Evolutionary conservation across 2,329 filamentous ascomycete genomes (phyloP).

Genomic region (Fusarium keratoplasticum): DNA sequence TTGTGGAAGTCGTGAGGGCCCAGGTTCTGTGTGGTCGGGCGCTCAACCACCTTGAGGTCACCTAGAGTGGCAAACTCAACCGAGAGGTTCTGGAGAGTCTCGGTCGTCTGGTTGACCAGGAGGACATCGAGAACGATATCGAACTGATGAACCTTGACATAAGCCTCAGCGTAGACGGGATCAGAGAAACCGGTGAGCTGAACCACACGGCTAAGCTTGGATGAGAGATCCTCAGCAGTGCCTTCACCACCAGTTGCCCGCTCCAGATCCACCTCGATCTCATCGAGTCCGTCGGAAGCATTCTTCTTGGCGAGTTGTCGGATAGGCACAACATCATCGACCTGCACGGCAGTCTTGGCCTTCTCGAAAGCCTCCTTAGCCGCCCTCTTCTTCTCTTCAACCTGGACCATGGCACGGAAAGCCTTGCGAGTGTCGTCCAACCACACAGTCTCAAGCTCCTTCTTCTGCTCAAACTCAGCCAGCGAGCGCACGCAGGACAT

Average conservation of each 20-base stretch:
- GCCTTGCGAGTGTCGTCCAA: constrained; percentile 94
- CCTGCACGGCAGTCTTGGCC: constrained; percentile 92
- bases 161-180: constrained; percentile 97
- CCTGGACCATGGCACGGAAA: constrained; percentile 96
- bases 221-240: constrained; percentile 84
- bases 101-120: constrained; percentile 95
- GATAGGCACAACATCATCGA: constrained; percentile 94
- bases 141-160: constrained; percentile 98
- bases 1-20: constrained; percentile 97
- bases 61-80: constrained; percentile 99
- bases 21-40: constrained; percentile 95
- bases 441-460: constrained; percentile 92
- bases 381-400: constrained; percentile 97
- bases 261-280: constrained; percentile 90
- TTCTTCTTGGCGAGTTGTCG: constrained; percentile 95
- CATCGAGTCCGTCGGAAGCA: constrained; percentile 81
- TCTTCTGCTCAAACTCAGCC: constrained; percentile 88
- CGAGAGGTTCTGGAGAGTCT: constrained; percentile 95
- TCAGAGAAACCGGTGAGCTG: constrained; percentile 99
- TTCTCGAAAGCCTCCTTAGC: constrained; percentile 93
- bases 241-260: constrained; percentile 93
- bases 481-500: constrained; percentile 97
- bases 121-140: constrained; percentile 97
- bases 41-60: constrained; percentile 97
- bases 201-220: constrained; percentile 95